Conservation (phyloP, 2,329 filamentous ascomycete genomes). For the Chrysoporthe puriensis region DNA sequence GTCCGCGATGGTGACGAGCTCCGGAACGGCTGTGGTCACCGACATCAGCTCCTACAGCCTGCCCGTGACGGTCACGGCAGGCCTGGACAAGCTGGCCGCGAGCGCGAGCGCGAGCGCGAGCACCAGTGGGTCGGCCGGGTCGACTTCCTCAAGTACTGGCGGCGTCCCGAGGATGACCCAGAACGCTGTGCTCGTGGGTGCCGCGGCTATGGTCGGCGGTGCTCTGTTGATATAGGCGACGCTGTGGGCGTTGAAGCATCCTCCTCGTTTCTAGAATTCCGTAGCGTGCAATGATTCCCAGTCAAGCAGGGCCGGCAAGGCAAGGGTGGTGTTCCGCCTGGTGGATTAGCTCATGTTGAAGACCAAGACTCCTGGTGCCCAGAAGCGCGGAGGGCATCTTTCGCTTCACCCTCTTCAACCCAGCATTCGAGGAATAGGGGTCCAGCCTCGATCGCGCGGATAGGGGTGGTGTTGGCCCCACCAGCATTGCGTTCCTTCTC, state of each 20-base stretch:
- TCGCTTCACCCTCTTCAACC: constrained; percentile 60
- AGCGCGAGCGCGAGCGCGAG: background rate
- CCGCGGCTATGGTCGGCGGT: constrained; percentile 40
- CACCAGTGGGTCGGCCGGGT: background rate
- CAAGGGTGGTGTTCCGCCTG: background rate
- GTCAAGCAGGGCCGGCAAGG: background rate
- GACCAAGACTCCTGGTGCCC: constrained; percentile 6
- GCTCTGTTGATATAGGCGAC: constrained; percentile 40
- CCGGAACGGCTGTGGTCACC: constrained; percentile 24
- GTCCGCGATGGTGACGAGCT: constrained; percentile 13
- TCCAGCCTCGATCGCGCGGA: constrained; percentile 59
- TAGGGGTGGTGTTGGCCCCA: constrained; percentile 49
- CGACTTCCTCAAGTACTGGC: constrained; percentile 29
- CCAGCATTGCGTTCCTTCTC: constrained; percentile 41
- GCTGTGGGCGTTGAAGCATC: background rate
- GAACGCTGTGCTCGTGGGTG: constrained; percentile 42
- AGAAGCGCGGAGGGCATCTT: constrained; percentile 35
- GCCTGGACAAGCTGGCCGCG: constrained; percentile 41
- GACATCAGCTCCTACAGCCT: constrained; percentile 32
- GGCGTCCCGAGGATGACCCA: constrained; percentile 38
- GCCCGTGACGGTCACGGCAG: constrained; percentile 44
- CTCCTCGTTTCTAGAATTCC: background rate
- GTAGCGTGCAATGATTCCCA: background rate
- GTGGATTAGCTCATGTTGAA: constrained; percentile 10
- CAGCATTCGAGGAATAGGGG: constrained; percentile 69